Evolutionary conservation across 371 early-diverging fungal genomes (phyloP), one percentile per base, ranked within the genome.

Genomic region (Apophysomyces elegans): DNA sequence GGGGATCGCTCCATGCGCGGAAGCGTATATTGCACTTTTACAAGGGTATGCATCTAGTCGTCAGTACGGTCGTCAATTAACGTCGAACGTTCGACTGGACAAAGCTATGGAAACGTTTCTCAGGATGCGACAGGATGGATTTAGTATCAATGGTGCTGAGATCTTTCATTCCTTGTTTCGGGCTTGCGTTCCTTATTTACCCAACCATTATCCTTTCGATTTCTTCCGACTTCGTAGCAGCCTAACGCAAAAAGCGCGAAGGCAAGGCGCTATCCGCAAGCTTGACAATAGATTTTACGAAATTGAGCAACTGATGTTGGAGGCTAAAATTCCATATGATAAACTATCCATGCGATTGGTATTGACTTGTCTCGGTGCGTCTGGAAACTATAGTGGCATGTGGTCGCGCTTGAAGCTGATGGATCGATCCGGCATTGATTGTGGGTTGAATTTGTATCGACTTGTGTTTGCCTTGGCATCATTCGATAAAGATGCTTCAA

Each of bases 221-320:
- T 58, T 78, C 50, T 77, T 78, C 39, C 45, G 35, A n/a, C 56
- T 66, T 14, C 62, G 43, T 38, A 64, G 16, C 39, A 18, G 11
- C 54, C 59, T 16, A 54, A 59, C 45, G 37, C 59, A n/a, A 37
- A 50, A 50, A 50, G 54, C 54, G 3, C 16, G 54, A 21, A 50
- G 21, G 21, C 54, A 50, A 50, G 54, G 54, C 21, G 54, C 54
- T 21, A 50, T 50, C 21, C 35, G 56, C 50, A 58, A 57, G 9
- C 39, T 75, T 56, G 83, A 83, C 63, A 70, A 41, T 16, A 80
- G 83, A 26, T 32, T 83, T 13, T 78, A 76, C 61, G 77, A 80
- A 18, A 75, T 83, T 44, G 84, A 83, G 62, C 66, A 73, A 16
- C 72, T 79, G 44, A 83, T 83, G 81, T 47, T 80, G 11, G 74